Evolutionary conservation across 495 filamentous ascomycete genomes (phyloP), one percentile per base, ranked within the genome.

Genomic region (Hypoxylon perforatum): DNA sequence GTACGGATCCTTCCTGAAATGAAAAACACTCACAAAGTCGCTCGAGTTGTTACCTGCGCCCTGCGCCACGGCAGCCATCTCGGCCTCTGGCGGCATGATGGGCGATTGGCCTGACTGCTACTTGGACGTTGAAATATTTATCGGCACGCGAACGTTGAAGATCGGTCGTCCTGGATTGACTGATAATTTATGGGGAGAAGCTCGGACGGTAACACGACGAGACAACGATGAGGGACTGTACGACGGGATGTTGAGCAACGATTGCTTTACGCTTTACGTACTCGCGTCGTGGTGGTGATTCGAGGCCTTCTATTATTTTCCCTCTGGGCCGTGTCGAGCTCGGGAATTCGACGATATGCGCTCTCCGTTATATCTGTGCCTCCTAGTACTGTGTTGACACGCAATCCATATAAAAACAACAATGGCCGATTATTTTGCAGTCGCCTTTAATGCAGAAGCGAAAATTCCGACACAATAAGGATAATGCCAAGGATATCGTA

Each of bases 1-100:
- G 55, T 57, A 28, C 58, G 30, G 63, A 28, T 36, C 42, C 22
- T 46, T 46, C 14, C 41, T 56, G 7, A 33, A 10, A 33, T 33
- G 11, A 19, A 47, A 54, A 39, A 55, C 55, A 74, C 80, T 80
- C 63, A 84, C 80, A 74, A 84, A 84, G 69, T 84, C 80, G 64
- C 74, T 84, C 61, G 80, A 82, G 67, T 79, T 82, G 62, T 75
- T 81, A 22, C 68, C 71, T n/a, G 78, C 79, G 63, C 75, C 73
- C 65, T 77, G 78, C 60, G 77, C 75, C 63, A 73, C 56, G 63
- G 65, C 68, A 51, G 72, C 55, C 65, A 80, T 76, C 36, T 74
- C 72, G 51, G 76, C 77, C 58, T 78, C 75, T 21, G 70, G 76
- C 78, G 69, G 78, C 81, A 82, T 82, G 67, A 49, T 79, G 28